Conservation (phyloP, 116 monocot species). For the Papilionanthe hybrid region DNA sequence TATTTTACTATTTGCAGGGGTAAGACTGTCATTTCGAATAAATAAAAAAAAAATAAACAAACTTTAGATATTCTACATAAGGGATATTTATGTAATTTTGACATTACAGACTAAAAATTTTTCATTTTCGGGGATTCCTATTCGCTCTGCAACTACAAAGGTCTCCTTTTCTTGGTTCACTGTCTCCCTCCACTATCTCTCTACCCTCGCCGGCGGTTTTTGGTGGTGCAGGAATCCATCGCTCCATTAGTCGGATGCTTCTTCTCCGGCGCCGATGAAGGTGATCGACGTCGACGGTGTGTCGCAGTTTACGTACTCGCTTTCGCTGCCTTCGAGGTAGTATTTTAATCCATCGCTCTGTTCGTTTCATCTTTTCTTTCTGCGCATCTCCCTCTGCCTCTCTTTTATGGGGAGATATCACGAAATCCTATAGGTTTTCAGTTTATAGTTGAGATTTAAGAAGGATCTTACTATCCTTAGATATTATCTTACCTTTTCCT, state of each 20-base stretch:
- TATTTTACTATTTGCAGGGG: background rate
- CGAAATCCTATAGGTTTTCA: background rate
- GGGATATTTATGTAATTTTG: constrained; percentile 14
- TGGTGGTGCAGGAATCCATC: constrained; percentile 3
- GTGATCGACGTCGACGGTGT: background rate
- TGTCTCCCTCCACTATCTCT: background rate
- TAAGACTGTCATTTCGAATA: background rate
- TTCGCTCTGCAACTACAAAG: constrained; percentile 18
- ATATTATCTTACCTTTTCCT: background rate
- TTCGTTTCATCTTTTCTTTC: background rate
- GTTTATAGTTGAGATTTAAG: background rate
- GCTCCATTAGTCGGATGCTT: background rate
- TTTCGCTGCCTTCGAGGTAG: constrained; percentile 5
- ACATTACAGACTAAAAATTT: constrained; percentile 9
- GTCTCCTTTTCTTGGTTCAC: constrained; percentile 14
- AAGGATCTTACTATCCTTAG: background rate
- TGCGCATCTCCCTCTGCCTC: background rate
- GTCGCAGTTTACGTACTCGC: background rate
- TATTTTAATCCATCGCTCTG: no score
- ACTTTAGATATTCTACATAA: background rate
- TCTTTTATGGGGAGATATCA: background rate
- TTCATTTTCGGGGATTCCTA: constrained; percentile 17
- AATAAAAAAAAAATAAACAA: background rate
- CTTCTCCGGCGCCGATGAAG: constrained; percentile 4
- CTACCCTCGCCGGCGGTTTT: background rate